Evolutionary conservation across 2,329 filamentous ascomycete genomes (phyloP), one percentile per base, ranked within the genome.

Genomic region (Alternaria brassicicola): DNA sequence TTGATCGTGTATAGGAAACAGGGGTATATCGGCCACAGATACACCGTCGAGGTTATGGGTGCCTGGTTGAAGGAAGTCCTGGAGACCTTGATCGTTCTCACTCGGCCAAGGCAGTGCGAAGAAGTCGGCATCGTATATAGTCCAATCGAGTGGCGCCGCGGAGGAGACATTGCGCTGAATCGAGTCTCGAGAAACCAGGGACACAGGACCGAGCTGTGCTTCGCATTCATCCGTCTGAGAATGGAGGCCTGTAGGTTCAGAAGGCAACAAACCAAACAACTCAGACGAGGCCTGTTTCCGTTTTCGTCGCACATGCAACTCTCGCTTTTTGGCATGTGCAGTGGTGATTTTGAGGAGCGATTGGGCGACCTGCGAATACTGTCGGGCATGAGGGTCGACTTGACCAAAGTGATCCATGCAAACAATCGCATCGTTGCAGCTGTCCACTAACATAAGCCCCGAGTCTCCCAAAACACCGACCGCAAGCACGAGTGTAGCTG

Each of bases 91-190:
- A 26, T 74, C 71, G 17, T 71, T 70, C 50, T 74, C 71, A 21
- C 63, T 72, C 12, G 66, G 57, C 71, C 71, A 74, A 3, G 71
- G 67, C 38, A 73, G 46, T 0, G 71, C 65, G 39, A 73, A 74
- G 48, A 74, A 73, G 36, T 74, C 70, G 2, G 69, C 67, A 55
- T 74, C 71, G 39, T 71, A 73, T 17, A 74, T 73, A 52, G 65
- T 72, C 71, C 71, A 74, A 31, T 73, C 71, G 17, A 63, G 49
- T 19, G 65, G 47, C 28, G 63, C 58, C 3, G 61, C 28, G 9
- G 63, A 45, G 9, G 61, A 25, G 12, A 47, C 38, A n/a, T 35
- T 45, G 8, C 54, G 55, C 13, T 61, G 61, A 3, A 52, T 45
- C 8, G 59, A 33, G 3, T 58, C 36, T 19, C 55, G 52, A 39